A percentile compares a stretch with the other conserved stretches of the same genome.
These are phyloP conservation scores for Penicillium sp. DNA, from an alignment of 2,329 filamentous ascomycete species.

Conservation along the genomic window DNA sequence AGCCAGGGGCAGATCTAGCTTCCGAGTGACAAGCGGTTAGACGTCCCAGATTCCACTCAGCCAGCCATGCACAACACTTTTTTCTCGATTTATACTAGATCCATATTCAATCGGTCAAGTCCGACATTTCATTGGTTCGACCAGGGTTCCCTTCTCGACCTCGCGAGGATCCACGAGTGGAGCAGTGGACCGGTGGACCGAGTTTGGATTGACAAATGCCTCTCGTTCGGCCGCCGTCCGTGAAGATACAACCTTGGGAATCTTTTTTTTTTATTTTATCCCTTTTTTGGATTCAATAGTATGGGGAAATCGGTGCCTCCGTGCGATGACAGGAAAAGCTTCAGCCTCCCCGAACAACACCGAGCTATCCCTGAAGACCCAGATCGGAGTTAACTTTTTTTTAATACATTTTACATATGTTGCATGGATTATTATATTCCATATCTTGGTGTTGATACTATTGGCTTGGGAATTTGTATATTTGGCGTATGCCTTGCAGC, in stretches of 20 bases:
- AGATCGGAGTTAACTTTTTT: background rate
- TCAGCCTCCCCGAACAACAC: constrained; percentile 10
- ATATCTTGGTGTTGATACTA: background rate
- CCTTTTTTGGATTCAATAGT: constrained; percentile 10
- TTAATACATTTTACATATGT: background rate
- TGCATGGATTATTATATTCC: background rate
- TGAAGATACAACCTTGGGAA: constrained; percentile 2
- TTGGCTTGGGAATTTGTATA: background rate
- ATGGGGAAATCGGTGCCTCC: constrained; percentile 11
- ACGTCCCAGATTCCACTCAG: constrained; percentile 22
- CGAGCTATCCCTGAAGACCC: constrained; percentile 4
- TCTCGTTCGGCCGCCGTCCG: background rate
- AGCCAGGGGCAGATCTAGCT: constrained; percentile 21
- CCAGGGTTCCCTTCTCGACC: constrained; percentile 5
- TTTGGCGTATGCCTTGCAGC: background rate
- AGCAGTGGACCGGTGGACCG: constrained; percentile 3
- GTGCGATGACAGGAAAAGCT: constrained; percentile 7
- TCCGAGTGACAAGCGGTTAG: constrained; percentile 26
- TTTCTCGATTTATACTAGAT: constrained; percentile 16
- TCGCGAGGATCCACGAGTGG: background rate
- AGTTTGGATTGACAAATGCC: constrained; percentile 21
- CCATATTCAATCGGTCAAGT: constrained; percentile 13
- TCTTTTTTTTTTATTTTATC: background rate
- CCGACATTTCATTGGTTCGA: constrained; percentile 17
- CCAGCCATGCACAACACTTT: constrained; percentile 30